A percentile compares a stretch with the other conserved stretches of the same genome.
phyloP scores from a whole-genome alignment of 441 rosid genomes.

The Gossypium lobatum region DNA sequence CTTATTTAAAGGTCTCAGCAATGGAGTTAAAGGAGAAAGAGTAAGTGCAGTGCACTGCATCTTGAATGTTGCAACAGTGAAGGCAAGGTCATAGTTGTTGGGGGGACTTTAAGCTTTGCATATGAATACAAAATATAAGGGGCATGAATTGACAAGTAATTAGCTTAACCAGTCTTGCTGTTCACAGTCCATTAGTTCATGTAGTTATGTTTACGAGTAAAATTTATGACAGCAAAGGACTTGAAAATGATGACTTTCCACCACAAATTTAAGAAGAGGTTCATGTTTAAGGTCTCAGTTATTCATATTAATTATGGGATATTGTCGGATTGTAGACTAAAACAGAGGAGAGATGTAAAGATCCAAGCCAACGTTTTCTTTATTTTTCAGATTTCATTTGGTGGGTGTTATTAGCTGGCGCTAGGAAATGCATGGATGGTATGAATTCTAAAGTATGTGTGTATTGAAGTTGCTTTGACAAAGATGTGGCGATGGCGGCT shows the following conservation, averaged over 20 bases:
- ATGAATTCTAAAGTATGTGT: neutral
- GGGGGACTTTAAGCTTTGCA: neutral
- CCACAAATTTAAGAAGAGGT: neutral
- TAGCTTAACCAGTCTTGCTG: neutral
- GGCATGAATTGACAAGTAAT: neutral
- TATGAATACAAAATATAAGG: no score
- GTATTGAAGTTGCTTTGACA: neutral
- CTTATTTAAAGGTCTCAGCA: conserved; percentile 21
- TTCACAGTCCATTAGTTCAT: neutral
- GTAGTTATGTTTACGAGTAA: neutral
- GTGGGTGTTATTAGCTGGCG: neutral
- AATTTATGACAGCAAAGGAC: neutral
- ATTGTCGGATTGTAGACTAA: neutral
- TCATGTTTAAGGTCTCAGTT: neutral
- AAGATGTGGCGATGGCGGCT: conserved; percentile 16
- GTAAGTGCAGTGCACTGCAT: conserved; percentile 37
- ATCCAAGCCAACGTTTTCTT: neutral
- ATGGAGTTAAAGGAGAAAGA: conserved; percentile 32
- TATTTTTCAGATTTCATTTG: neutral
- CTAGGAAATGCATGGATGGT: conserved; percentile 17
- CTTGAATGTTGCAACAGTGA: conserved; percentile 1
- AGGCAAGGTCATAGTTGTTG: neutral
- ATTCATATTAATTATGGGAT: neutral
- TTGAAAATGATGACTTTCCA: neutral
- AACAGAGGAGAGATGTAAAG: neutral